Conservation (phyloP, 2,329 filamentous ascomycete species). For the Amesomyces nigricolor region DNA sequence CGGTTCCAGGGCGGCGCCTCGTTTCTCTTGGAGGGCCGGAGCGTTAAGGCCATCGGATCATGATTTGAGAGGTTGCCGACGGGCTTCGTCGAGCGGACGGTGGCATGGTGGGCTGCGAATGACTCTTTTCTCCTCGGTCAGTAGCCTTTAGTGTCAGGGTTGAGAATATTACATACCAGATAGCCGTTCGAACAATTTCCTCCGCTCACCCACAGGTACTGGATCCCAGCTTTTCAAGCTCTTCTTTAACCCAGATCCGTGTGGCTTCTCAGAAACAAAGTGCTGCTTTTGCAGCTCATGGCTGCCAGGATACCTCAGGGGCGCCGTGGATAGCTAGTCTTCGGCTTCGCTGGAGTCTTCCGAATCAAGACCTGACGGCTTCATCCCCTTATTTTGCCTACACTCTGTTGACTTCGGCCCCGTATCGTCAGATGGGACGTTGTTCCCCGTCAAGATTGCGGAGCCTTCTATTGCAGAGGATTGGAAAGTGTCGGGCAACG, state of each 20-base stretch:
- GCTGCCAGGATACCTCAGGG: not conserved
- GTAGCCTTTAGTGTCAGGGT: not conserved
- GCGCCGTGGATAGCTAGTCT: not conserved
- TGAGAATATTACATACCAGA: slow-evolving; percentile 24
- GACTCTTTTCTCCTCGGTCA: slow-evolving; percentile 1
- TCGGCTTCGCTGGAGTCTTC: not conserved
- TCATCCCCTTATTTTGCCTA: not conserved
- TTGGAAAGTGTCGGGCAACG: too few species aligned
- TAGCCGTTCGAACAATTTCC: slow-evolving; percentile 30
- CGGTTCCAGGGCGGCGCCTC: not conserved
- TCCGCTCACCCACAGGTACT: slow-evolving; percentile 28
- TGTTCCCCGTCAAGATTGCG: too few species aligned
- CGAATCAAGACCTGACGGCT: not conserved
- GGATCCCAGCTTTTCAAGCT: slow-evolving; percentile 24
- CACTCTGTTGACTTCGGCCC: not conserved
- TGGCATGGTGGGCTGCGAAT: slow-evolving; percentile 3
- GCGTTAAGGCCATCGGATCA: too few species aligned
- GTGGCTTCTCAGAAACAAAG: not conserved
- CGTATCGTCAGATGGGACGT: too few species aligned
- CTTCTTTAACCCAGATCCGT: not conserved
- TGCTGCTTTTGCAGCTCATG: too few species aligned
- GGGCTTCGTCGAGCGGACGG: not conserved
- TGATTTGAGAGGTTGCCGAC: not conserved
- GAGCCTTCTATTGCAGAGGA: too few species aligned
- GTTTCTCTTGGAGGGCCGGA: not conserved